Evolutionary conservation across 352 stramenopile species (phyloP).

Genomic region (Pythium aristosporum): DNA sequence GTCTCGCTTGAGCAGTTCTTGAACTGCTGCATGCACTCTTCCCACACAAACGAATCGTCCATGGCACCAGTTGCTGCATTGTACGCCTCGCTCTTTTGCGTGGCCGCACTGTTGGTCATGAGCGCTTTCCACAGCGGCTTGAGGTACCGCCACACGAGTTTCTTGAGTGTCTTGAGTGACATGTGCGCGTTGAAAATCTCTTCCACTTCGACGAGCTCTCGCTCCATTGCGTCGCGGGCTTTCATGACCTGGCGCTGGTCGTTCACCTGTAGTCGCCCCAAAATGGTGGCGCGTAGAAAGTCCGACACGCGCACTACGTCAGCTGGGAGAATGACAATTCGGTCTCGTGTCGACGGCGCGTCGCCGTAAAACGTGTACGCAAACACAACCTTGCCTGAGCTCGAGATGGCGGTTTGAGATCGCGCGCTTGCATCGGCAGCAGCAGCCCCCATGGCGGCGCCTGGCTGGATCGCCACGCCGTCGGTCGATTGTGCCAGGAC

Average conservation of each 20-base stretch:
- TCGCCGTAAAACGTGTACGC: conserved; percentile 36
- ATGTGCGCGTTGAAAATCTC: conserved; percentile 35
- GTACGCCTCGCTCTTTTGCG: conserved; percentile 35
- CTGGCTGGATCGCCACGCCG: background rate
- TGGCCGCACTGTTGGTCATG: conserved; percentile 11
- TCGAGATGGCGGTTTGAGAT: conserved; percentile 12
- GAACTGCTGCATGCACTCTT: conserved; percentile 46
- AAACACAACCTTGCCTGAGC: conserved; percentile 29
- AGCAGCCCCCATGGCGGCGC: background rate
- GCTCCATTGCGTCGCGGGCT: conserved; percentile 33
- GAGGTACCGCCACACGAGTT: conserved; percentile 25
- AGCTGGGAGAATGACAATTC: conserved; percentile 45
- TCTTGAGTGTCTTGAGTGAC: conserved; percentile 23
- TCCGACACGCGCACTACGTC: conserved; percentile 48
- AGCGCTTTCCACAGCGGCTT: conserved; percentile 21
- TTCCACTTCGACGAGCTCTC: conserved; percentile 37
- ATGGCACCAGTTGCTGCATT: conserved; percentile 25
- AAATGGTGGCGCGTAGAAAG: conserved; percentile 42
- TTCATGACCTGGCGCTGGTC: conserved; percentile 33
- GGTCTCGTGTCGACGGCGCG: conserved; percentile 26
- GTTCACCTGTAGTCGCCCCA: conserved; percentile 50
- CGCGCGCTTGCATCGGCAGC: background rate
- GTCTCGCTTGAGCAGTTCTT: conserved; percentile 24
- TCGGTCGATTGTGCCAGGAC: background rate
- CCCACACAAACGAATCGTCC: conserved; percentile 40